Conservation (phyloP, 129 eudicot genomes). For the Deinandra increscens region DNA sequence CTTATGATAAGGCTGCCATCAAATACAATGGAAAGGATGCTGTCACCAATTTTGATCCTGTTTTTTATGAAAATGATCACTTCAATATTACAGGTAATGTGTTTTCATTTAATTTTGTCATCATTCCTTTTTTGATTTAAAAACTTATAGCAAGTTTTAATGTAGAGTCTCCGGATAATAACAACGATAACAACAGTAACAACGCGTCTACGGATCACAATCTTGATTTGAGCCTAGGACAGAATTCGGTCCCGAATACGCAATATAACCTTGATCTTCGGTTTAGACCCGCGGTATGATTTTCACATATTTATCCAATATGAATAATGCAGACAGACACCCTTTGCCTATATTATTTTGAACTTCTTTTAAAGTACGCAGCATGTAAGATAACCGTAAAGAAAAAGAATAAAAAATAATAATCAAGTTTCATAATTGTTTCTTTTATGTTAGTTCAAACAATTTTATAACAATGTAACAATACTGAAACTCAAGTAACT, state of each 20-base stretch:
- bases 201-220: conserved; percentile 46
- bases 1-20: conserved; percentile 89
- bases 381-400: too few species aligned
- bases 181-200: conserved; percentile 18
- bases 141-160: background rate
- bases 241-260: conserved; percentile 33
- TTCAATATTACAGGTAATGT: conserved; percentile 45
- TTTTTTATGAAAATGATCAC: conserved; percentile 60
- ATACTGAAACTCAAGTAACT: too few species aligned
- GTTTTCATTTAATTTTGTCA: background rate
- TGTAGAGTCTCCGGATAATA: conserved; percentile 36
- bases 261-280: conserved; percentile 36
- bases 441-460: too few species aligned
- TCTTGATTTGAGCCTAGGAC: conserved; percentile 81
- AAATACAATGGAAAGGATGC: conserved; percentile 90
- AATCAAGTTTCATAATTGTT: too few species aligned
- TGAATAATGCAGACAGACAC: too few species aligned
- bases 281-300: conserved; percentile 47
- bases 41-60: conserved; percentile 85
- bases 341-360: too few species aligned
- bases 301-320: background rate
- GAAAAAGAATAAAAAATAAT: too few species aligned
- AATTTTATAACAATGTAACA: too few species aligned
- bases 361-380: too few species aligned
- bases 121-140: background rate